phyloP scores from a whole-genome alignment of 768 basidiomycete species.

The Leccinum disarticulatum region DNA sequence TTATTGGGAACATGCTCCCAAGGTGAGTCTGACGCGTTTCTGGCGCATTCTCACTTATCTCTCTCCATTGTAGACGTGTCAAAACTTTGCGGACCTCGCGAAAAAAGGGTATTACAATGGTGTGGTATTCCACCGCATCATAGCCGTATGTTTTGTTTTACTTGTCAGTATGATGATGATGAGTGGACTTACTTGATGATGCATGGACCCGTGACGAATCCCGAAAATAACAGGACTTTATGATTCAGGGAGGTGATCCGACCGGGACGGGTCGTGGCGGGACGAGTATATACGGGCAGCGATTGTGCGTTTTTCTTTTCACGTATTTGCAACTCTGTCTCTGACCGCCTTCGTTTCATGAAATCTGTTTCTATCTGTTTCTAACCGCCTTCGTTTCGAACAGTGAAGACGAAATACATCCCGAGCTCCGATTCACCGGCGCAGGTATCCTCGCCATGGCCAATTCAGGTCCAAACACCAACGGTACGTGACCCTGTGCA shows the following conservation, averaged over 20 bases:
- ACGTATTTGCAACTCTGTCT: too few relatives aligned
- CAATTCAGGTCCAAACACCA: constrained; percentile 41
- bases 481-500: constrained; percentile 58
- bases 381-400: too few relatives aligned
- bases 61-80: neutral
- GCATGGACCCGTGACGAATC: too few relatives aligned
- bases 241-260: neutral
- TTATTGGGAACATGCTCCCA: neutral
- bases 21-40: neutral
- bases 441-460: neutral
- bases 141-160: neutral
- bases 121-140: neutral
- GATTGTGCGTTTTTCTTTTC: neutral
- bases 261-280: neutral
- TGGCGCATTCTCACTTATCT: too few relatives aligned
- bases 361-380: too few relatives aligned
- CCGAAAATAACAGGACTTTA: neutral
- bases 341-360: too few relatives aligned
- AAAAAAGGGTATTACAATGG: neutral
- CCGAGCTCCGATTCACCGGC: neutral
- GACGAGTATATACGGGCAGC: neutral
- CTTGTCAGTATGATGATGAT: too few relatives aligned
- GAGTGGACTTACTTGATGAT: too few relatives aligned
- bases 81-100: neutral
- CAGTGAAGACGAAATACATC: neutral